Conservation (phyloP, 345 rosid species). For the rapeseed (Brassica napus) region Da-Ae NC_063436.1:23058501-23059000, state of each 20-base stretch:
- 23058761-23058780: not conserved
- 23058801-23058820: not conserved
- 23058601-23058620: not conserved
- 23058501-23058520: conserved; percentile 86
- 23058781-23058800: not conserved
- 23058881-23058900: not conserved
- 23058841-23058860: not conserved
- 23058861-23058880: not conserved
- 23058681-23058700: conserved; percentile 17
- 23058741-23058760: conserved; percentile 18
- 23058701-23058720: conserved; percentile 25
- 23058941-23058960: not conserved
- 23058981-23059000: not conserved
- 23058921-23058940: not conserved
- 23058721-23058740: conserved; percentile 17
- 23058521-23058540: conserved; percentile 80
- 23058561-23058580: conserved; percentile 87
- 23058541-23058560: conserved; percentile 86
- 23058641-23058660: conserved; percentile 28
- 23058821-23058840: not conserved
- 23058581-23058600: conserved; percentile 80
- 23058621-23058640: not conserved
- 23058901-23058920: not conserved
- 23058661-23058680: not conserved
- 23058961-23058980: not conserved